These are phyloP conservation scores for Alternaria hordeiaustralica DNA, from an alignment of 2,329 filamentous ascomycete species.

Conservation along the genomic window DNA sequence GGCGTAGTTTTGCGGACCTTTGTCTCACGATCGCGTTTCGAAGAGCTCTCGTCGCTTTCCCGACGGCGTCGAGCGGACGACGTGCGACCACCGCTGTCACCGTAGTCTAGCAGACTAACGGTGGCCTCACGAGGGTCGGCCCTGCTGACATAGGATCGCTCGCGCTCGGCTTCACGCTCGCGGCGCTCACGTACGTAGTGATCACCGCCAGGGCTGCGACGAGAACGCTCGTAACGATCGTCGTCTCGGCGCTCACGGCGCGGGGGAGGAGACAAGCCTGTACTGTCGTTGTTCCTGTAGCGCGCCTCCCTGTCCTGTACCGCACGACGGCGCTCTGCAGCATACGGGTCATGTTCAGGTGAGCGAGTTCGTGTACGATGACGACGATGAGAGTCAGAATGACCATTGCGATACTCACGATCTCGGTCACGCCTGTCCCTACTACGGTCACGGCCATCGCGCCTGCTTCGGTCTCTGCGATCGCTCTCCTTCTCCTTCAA, in stretches of 20 bases:
- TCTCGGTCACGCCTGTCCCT: slow-evolving; percentile 50
- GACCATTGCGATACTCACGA: slow-evolving; percentile 50
- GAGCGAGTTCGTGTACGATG: slow-evolving; percentile 75
- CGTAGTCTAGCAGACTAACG: slow-evolving; percentile 90
- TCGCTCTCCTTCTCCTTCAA: slow-evolving; percentile 88
- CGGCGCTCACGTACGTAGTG: slow-evolving; percentile 86
- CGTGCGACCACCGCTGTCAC: slow-evolving; percentile 63
- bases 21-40: slow-evolving; percentile 50
- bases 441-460: slow-evolving; percentile 53
- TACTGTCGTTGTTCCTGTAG: slow-evolving; percentile 81
- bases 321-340: slow-evolving; percentile 91
- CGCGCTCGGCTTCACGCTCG: slow-evolving; percentile 87
- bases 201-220: slow-evolving; percentile 64
- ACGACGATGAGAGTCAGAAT: slow-evolving; percentile 49
- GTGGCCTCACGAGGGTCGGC: slow-evolving; percentile 76
- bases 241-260: slow-evolving; percentile 52
- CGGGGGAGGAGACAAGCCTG: slow-evolving; percentile 62
- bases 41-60: slow-evolving; percentile 67
- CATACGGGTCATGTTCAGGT: slow-evolving; percentile 92
- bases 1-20: slow-evolving; percentile 47
- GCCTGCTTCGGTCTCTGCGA: slow-evolving; percentile 51
- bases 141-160: slow-evolving; percentile 78
- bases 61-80: slow-evolving; percentile 73
- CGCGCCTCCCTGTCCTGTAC: slow-evolving; percentile 94
- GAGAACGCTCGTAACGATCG: slow-evolving; percentile 55